phyloP scores from a whole-genome alignment of 1,284 basidiomycete genomes.

The Boletus sp. region DNA sequence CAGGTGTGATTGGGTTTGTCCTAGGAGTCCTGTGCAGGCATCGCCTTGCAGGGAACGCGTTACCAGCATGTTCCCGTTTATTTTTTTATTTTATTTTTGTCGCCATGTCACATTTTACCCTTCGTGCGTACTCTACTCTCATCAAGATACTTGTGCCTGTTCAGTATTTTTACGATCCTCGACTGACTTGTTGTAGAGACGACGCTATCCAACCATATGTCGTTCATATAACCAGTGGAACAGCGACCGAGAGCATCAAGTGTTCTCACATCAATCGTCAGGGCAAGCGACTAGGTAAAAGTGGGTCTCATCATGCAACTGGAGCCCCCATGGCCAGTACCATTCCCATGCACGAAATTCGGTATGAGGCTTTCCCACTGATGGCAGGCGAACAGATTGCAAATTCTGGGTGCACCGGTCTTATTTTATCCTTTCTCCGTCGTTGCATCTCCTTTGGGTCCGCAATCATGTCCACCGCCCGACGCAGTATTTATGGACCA shows the following conservation, averaged over 20 bases:
- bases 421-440: background rate
- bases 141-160: constrained; percentile 12
- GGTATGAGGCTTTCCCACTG: no score
- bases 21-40: background rate
- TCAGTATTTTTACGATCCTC: constrained; percentile 13
- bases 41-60: background rate
- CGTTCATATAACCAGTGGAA: no score
- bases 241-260: no score
- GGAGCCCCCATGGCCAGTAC: no score
- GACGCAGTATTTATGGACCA: constrained; percentile 13
- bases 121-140: constrained; percentile 6
- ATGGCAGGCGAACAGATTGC: no score
- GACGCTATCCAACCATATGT: no score
- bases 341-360: no score
- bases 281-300: no score
- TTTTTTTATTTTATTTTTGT: constrained; percentile 5
- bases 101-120: constrained; percentile 3
- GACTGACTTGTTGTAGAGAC: background rate
- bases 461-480: background rate
- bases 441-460: background rate
- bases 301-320: no score
- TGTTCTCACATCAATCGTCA: no score
- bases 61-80: background rate
- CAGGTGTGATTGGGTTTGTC: constrained; percentile 1
- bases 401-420: no score